phyloP scores from a whole-genome alignment of 768 basidiomycete species.

The Pleurotus pulmonarius region DNA sequence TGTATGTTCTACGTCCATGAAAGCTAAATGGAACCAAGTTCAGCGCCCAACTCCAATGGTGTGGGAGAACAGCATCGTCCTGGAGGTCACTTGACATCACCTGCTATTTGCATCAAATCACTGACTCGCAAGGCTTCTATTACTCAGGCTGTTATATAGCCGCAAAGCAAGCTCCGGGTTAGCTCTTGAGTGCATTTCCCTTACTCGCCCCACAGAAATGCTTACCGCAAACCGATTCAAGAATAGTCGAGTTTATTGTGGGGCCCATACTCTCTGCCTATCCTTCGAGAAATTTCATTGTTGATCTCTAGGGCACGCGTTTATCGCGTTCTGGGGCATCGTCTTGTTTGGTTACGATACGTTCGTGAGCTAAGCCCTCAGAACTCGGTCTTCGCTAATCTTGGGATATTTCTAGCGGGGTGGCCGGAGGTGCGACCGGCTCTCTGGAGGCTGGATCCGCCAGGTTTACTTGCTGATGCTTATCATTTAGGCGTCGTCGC shows the following conservation, averaged over 20 bases:
- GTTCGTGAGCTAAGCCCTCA: constrained; percentile 1
- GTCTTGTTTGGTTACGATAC: constrained; percentile 4
- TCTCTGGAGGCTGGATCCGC: neutral
- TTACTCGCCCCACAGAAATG: neutral
- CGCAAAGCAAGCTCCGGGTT: no score
- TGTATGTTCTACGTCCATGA: no score
- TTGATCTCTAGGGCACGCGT: constrained; percentile 38
- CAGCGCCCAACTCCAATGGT: no score
- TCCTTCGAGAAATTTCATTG: neutral
- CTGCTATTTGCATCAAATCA: no score
- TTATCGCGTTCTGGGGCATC: constrained; percentile 48
- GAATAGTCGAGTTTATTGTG: constrained; percentile 69
- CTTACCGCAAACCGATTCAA: constrained; percentile 26
- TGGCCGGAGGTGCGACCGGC: constrained; percentile 35
- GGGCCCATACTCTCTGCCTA: neutral
- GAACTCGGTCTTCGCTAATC: neutral
- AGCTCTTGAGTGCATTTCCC: no score
- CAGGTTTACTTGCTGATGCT: no score
- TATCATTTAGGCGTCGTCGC: constrained; percentile 47
- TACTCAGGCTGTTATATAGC: no score
- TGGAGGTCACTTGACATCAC: no score
- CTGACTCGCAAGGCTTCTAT: no score
- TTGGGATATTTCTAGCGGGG: constrained; percentile 14
- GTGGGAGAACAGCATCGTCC: no score
- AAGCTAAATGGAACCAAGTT: no score